These are phyloP conservation scores for Amphibolis antarctica DNA, from an alignment of 106 monocot species.

Conservation along the genomic window DNA sequence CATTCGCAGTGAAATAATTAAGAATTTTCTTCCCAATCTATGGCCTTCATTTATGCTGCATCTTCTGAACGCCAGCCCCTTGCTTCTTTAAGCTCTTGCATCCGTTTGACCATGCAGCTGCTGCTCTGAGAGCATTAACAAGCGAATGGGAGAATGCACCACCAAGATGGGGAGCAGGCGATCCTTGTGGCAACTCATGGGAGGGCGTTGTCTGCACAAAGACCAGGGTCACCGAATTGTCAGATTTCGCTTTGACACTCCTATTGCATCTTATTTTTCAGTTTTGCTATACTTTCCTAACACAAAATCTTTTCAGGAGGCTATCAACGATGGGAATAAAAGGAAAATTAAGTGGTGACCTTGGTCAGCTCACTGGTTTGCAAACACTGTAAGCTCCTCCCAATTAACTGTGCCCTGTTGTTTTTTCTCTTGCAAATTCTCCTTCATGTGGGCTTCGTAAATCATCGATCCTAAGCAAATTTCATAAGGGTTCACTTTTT, in stretches of 20 bases:
- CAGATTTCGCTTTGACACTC: background rate
- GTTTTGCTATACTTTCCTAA: background rate
- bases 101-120: background rate
- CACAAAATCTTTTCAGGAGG: slow-evolving; percentile 26
- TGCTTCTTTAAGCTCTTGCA: background rate
- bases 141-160: slow-evolving; percentile 37
- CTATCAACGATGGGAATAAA: slow-evolving; percentile 45
- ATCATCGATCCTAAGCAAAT: no score
- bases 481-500: no score
- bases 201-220: slow-evolving; percentile 43
- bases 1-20: no score
- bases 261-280: background rate
- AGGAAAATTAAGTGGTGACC: slow-evolving; percentile 47
- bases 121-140: slow-evolving; percentile 21
- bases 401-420: background rate
- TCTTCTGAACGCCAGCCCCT: background rate
- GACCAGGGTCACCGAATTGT: slow-evolving; percentile 51
- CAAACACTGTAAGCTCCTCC: slow-evolving; percentile 37
- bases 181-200: slow-evolving; percentile 54
- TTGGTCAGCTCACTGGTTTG: slow-evolving; percentile 47
- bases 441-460: no score
- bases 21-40: background rate
- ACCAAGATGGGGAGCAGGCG: slow-evolving; percentile 32
- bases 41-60: background rate
- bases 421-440: no score